Evolutionary conservation across 129 eudicot genomes (phyloP).

Genomic region (Escallonia rubra): DNA sequence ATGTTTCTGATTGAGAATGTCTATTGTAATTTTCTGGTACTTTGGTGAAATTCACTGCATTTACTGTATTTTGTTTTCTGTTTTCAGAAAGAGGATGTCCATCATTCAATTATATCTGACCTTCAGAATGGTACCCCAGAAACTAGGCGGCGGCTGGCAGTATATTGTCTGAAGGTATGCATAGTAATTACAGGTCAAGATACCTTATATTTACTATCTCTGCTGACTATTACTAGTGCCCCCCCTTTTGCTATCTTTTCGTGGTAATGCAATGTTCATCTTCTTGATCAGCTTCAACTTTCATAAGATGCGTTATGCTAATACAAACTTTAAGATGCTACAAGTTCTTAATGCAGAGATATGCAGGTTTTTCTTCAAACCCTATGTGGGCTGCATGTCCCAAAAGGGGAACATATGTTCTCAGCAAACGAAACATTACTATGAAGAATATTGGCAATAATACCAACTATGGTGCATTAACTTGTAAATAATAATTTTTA

Average conservation of each 20-base stretch:
- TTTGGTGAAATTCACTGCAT: not conserved
- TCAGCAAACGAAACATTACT: too few species aligned
- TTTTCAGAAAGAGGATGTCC: constrained; percentile 98
- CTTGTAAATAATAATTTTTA: too few species aligned
- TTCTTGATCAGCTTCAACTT: constrained; percentile 11
- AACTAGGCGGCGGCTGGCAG: constrained; percentile 98
- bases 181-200: constrained; percentile 1
- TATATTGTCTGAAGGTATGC: constrained; percentile 90
- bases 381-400: too few species aligned
- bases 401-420: too few species aligned
- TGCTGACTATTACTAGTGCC: constrained; percentile 3
- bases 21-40: too few species aligned
- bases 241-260: constrained; percentile 10
- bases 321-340: too few species aligned
- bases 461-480: too few species aligned
- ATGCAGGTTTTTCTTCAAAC: too few species aligned
- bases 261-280: not conserved
- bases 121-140: constrained; percentile 97
- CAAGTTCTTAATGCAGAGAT: too few species aligned
- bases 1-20: too few species aligned
- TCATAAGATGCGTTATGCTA: not conserved
- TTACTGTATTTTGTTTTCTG: not conserved
- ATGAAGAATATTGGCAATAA: too few species aligned
- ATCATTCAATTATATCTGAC: constrained; percentile 97
- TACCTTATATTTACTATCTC: not conserved